Evolutionary conservation across 2,329 filamentous ascomycete genomes (phyloP).

Genomic region (Xylariomycetidae sp.): DNA sequence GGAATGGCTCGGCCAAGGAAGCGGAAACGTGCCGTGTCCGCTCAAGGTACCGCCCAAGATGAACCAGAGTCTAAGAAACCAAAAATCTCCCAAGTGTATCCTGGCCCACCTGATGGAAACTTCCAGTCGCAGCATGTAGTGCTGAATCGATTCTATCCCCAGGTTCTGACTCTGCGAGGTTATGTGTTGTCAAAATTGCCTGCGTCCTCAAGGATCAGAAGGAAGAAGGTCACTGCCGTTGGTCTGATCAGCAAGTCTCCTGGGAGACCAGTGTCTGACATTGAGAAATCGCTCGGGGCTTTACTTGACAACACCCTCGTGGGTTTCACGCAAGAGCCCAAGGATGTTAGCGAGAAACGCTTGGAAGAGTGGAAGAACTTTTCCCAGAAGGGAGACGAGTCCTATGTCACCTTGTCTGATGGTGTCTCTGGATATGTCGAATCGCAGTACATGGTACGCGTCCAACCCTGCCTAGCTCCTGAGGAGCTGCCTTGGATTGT

Average conservation of each 20-base stretch:
- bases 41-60: constrained; percentile 6
- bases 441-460: constrained; percentile 60
- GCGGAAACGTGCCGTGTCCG: constrained; percentile 15
- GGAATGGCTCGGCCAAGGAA: constrained; percentile 23
- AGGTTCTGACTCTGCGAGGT: constrained; percentile 62
- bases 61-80: constrained; percentile 14
- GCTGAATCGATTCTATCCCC: constrained; percentile 63
- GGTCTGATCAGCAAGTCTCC: constrained; percentile 25
- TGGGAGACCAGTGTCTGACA: constrained; percentile 17
- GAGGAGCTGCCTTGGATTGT: too few relatives aligned
- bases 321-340: constrained; percentile 40
- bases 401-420: constrained; percentile 48
- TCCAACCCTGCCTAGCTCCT: constrained; percentile 5
- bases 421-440: constrained; percentile 39
- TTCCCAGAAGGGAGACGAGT: constrained; percentile 59
- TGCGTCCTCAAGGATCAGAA: constrained; percentile 56
- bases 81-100: constrained; percentile 3
- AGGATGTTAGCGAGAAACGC: constrained; percentile 32
- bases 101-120: too few relatives aligned
- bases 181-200: constrained; percentile 66
- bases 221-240: constrained; percentile 50
- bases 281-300: constrained; percentile 41
- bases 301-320: constrained; percentile 70
- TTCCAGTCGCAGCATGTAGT: constrained; percentile 54
- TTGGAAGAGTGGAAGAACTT: constrained; percentile 56